Percentiles rank a stretch among this genome's conserved stretches.
phyloP scores from a whole-genome alignment of 768 basidiomycete species.

The Termitomyces sp. region DNA sequence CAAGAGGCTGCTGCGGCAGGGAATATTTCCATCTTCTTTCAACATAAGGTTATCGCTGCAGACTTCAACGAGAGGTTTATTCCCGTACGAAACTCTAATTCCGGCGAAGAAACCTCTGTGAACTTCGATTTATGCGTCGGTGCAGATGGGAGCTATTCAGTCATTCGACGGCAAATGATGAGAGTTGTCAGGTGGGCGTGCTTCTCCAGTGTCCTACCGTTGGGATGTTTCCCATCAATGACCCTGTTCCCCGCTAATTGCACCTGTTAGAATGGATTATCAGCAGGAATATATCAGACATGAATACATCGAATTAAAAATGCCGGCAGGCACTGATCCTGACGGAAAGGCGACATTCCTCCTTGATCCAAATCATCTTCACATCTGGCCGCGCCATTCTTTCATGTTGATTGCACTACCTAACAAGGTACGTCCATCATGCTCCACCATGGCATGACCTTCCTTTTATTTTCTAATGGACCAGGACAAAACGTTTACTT shows the following conservation, averaged over 20 bases:
- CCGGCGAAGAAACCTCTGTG: constrained; percentile 36
- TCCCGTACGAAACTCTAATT: constrained; percentile 40
- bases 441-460: constrained; percentile 10
- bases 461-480: constrained; percentile 23
- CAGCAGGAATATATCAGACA: constrained; percentile 93
- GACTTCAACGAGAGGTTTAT: constrained; percentile 68
- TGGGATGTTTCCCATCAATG: constrained; percentile 25
- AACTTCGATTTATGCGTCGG: constrained; percentile 82
- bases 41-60: constrained; percentile 70
- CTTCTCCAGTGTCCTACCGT: constrained; percentile 16
- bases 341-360: constrained; percentile 64
- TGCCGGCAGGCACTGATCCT: constrained; percentile 70
- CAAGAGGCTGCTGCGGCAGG: constrained; percentile 59
- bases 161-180: constrained; percentile 93
- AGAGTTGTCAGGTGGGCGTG: constrained; percentile 73
- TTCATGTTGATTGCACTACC: constrained; percentile 99
- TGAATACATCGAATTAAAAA: constrained; percentile 94
- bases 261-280: constrained; percentile 76
- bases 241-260: constrained; percentile 19
- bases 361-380: constrained; percentile 92
- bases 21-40: constrained; percentile 69
- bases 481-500: constrained; percentile 96
- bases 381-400: constrained; percentile 98
- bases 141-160: constrained; percentile 91
- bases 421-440: constrained; percentile 69